A percentile compares a stretch with the other conserved stretches of the same genome.
These are phyloP conservation scores for Neostapfia colusana DNA, from an alignment of 176 grass and related monocot species.

Conservation along the genomic window DNA sequence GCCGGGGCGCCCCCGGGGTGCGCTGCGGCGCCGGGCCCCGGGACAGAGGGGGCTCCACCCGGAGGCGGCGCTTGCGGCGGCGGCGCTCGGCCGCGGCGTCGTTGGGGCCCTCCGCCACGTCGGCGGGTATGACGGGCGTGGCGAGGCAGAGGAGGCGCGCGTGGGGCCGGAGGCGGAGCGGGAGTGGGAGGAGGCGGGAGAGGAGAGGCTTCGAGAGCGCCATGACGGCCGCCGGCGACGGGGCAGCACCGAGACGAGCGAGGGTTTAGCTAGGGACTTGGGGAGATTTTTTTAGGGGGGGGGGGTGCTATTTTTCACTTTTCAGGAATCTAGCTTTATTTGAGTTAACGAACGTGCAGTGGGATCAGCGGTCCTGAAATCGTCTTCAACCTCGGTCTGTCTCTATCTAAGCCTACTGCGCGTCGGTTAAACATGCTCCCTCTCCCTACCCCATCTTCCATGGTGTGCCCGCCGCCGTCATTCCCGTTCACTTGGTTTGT, in stretches of 20 bases:
- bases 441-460: too few relatives aligned
- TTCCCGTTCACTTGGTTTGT: too few relatives aligned
- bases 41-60: conserved; percentile 51
- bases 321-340: too few relatives aligned
- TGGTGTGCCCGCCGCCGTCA: too few relatives aligned
- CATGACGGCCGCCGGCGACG: conserved; percentile 47
- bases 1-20: conserved; percentile 37
- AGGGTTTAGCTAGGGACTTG: conserved; percentile 49
- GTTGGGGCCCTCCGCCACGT: conserved; percentile 27
- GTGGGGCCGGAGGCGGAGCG: conserved; percentile 40
- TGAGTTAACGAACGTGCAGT: too few relatives aligned
- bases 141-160: conserved; percentile 44
- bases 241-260: neutral
- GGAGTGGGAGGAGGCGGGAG: conserved; percentile 36
- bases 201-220: conserved; percentile 50
- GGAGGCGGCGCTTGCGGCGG: conserved; percentile 62
- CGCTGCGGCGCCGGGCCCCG: conserved; percentile 49
- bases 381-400: too few relatives aligned
- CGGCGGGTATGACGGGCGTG: conserved; percentile 5
- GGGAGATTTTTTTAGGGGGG: neutral
- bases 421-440: too few relatives aligned
- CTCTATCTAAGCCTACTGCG: too few relatives aligned
- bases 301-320: too few relatives aligned
- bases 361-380: too few relatives aligned
- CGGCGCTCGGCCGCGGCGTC: conserved; percentile 57